Evolutionary conservation across 2,329 filamentous ascomycete species (phyloP).

Genomic region (Colletotrichum godetiae): DNA sequence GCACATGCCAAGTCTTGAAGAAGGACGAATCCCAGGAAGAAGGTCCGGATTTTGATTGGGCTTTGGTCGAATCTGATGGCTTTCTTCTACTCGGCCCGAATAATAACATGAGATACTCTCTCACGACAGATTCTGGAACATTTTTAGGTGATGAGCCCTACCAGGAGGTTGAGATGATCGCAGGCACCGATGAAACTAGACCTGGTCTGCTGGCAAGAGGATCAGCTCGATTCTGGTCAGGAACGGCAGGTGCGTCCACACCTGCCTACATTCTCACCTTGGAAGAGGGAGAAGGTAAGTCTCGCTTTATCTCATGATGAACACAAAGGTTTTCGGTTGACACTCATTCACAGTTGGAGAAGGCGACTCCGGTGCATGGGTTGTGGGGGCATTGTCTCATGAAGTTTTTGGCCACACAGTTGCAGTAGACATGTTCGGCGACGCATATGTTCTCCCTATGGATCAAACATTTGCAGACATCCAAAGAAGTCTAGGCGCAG

Average conservation of each 20-base stretch:
- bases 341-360: too few relatives aligned
- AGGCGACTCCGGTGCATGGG: neutral
- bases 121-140: neutral
- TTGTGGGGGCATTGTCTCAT: neutral
- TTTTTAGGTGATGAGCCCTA: neutral
- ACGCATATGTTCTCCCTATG: neutral
- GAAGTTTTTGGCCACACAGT: neutral
- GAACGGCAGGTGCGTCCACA: neutral
- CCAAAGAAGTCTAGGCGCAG: neutral
- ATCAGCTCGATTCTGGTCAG: too few relatives aligned
- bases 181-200: too few relatives aligned
- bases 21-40: neutral
- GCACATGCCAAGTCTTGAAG: neutral
- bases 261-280: neutral
- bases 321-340: too few relatives aligned
- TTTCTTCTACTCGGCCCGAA: neutral
- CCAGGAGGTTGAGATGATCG: neutral
- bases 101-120: too few relatives aligned
- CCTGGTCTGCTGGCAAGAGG: too few relatives aligned
- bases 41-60: neutral
- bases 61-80: neutral
- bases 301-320: fast-evolving
- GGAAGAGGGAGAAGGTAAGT: neutral
- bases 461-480: neutral
- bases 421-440: neutral